Evolutionary conservation across 345 rosid species (phyloP), one percentile per base, ranked within the genome.

Genomic region (Hevea brasiliensis): DNA sequence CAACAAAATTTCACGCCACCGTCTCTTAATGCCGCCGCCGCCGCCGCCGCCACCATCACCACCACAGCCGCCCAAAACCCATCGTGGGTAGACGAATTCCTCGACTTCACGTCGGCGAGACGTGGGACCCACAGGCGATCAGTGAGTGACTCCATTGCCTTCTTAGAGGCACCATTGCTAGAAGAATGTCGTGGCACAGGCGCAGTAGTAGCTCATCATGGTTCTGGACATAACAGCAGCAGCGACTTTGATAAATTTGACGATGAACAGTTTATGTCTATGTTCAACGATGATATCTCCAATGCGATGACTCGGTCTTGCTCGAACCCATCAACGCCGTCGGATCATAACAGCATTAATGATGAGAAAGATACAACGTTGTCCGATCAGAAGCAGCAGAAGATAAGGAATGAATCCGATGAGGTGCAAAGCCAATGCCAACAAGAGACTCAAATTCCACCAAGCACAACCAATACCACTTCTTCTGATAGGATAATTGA

Each of bases 81-180:
- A 27, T 67, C 76, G 0, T 79, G 79, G 79, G 76, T 79, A 2
- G 82, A 79, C 21, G 82, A 79, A n/a, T 79, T 79, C 74, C 82
- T 79, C 20, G 71, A 75, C 76, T 79, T 79, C 76, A 75, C 82
- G 14, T 66, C 76, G 12, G 68, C 76, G 2, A 65, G 82, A 45
- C 79, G 82, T 10, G 82, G 79, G 48, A 71, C 51, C n/a, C 82
- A 79, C 66, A 37, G 82, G 73, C 44, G 82, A 65, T 79, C 82
- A 35, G 73, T 45, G 60, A 79, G 82, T 57, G 82, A 79, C 70
- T 79, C 82, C 65, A 61, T 79, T 71, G 79, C 82, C 6, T 75
- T 79, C 67, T 70, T 75, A 3, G 82, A 79, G 42, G 65, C 82
- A 5, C 82, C 82, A 20, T 35, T 74, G 65, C 12, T 79, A 8